Evolutionary conservation across 176 grass and related monocot genomes (phyloP).

Genomic region (Microstegium vimineum): DNA sequence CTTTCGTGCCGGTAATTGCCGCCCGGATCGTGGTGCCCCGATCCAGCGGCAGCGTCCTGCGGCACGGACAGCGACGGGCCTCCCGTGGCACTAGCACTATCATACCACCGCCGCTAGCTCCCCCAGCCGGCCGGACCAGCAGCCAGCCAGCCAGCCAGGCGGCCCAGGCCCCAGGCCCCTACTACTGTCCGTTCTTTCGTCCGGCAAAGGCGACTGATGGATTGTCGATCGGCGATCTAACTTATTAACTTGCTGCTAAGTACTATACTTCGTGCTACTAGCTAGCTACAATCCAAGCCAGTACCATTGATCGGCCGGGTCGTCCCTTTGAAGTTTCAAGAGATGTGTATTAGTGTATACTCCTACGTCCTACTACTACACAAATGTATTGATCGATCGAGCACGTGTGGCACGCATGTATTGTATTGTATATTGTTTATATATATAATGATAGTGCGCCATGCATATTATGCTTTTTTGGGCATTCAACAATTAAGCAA

Average conservation of each 20-base stretch:
- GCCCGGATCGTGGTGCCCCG: slow-evolving; percentile 30
- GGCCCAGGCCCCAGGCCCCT: too few species aligned
- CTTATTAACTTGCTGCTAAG: too few species aligned
- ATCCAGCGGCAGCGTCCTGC: slow-evolving; percentile 15
- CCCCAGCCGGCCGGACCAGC: too few species aligned
- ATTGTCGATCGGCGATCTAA: neutral
- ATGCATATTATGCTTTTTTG: neutral
- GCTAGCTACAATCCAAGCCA: neutral
- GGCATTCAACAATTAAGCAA: too few species aligned
- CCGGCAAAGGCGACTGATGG: neutral
- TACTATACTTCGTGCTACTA: neutral
- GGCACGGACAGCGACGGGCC: slow-evolving; percentile 8
- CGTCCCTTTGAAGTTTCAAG: too few species aligned
- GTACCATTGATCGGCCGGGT: too few species aligned
- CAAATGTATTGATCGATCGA: neutral
- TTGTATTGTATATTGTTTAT: too few species aligned
- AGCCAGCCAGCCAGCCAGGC: too few species aligned
- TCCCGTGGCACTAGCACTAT: neutral
- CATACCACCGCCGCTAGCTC: neutral
- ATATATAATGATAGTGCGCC: neutral
- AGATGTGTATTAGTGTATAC: too few species aligned
- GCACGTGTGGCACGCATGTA: neutral
- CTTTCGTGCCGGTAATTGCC: slow-evolving; percentile 20
- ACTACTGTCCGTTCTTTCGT: neutral
- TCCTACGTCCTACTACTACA: too few species aligned